phyloP scores from a whole-genome alignment of 179 eudicot species.

The Beta macrorhiza region DNA sequence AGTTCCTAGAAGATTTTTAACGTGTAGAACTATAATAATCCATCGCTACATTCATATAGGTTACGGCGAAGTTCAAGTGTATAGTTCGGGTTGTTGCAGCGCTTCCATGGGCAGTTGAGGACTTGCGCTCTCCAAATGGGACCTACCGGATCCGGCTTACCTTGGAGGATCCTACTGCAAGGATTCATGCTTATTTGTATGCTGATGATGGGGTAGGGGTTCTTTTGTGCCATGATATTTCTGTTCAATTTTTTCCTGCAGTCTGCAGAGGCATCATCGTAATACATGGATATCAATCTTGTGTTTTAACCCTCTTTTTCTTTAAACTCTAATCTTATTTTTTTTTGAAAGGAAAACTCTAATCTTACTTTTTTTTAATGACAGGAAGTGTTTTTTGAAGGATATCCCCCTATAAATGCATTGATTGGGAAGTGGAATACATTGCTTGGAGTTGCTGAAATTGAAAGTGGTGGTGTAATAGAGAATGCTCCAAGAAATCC shows the following conservation, averaged over 20 bases:
- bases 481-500: conserved; percentile 55
- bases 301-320: not conserved
- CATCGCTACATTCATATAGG: conserved; percentile 40
- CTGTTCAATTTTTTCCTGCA: not conserved
- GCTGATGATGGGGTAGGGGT: conserved; percentile 72
- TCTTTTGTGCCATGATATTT: not conserved
- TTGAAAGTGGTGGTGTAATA: conserved; percentile 17
- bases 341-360: too few species aligned
- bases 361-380: not conserved
- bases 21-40: not conserved
- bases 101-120: conserved; percentile 57
- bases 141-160: conserved; percentile 63
- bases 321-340: not conserved
- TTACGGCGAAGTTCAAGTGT: conserved; percentile 70
- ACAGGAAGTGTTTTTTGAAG: conserved; percentile 64
- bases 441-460: conserved; percentile 56
- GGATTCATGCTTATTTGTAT: conserved; percentile 73
- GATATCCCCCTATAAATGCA: conserved; percentile 34
- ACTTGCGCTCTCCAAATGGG: conserved; percentile 60
- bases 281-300: not conserved
- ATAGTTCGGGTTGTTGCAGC: conserved; percentile 69
- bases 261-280: not conserved
- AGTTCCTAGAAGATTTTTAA: too few species aligned
- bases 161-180: conserved; percentile 86
- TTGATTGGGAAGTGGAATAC: conserved; percentile 48